Conservation (phyloP, 495 filamentous ascomycete species). For the Cercophora samala region DNA sequence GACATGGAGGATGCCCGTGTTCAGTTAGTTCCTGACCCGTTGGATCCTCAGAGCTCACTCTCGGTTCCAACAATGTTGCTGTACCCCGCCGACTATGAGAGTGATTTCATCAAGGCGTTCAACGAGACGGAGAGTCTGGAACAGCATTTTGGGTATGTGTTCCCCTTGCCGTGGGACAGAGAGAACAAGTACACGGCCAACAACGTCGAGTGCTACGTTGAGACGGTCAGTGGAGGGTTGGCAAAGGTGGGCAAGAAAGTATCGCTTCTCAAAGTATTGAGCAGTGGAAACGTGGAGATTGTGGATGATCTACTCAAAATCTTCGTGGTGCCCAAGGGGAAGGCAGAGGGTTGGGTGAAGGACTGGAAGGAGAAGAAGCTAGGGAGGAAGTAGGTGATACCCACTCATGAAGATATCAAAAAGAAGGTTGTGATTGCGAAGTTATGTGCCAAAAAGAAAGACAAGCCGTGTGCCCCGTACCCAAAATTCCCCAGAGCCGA, state of each 20-base stretch:
- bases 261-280: slow-evolving; percentile 67
- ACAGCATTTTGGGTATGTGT: slow-evolving; percentile 75
- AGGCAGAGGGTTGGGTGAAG: slow-evolving; percentile 68
- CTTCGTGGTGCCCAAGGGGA: slow-evolving; percentile 69
- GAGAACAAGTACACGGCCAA: slow-evolving; percentile 60
- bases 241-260: slow-evolving; percentile 88
- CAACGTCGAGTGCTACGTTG: slow-evolving; percentile 84
- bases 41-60: slow-evolving; percentile 66
- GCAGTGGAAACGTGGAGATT: slow-evolving; percentile 76
- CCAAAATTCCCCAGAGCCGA: no score
- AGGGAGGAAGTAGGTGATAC: slow-evolving; percentile 14
- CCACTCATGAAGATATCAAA: not conserved
- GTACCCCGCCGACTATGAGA: slow-evolving; percentile 73
- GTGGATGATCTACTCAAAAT: slow-evolving; percentile 81
- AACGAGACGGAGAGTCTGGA: slow-evolving; percentile 65
- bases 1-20: slow-evolving; percentile 78
- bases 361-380: slow-evolving; percentile 73
- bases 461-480: not conserved
- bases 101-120: slow-evolving; percentile 86
- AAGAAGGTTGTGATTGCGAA: not conserved
- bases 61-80: slow-evolving; percentile 77
- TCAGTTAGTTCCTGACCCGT: slow-evolving; percentile 64
- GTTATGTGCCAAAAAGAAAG: not conserved
- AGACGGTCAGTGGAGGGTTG: slow-evolving; percentile 74
- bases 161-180: slow-evolving; percentile 79